phyloP scores from a whole-genome alignment of 345 rosid genomes.

The Garcia nutans region DNA sequence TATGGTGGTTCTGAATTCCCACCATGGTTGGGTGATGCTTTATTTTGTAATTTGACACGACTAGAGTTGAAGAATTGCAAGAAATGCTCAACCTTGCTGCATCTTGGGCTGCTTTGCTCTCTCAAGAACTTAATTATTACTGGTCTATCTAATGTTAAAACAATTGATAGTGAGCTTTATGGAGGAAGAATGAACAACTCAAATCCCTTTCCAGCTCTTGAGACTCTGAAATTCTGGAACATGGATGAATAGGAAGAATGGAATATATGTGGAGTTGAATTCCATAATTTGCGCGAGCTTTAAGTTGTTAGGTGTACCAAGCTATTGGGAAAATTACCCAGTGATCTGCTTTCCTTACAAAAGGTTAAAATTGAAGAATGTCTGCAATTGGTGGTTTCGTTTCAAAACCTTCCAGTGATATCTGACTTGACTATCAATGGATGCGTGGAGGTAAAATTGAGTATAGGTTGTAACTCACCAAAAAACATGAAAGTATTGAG shows the following conservation, averaged over 20 bases:
- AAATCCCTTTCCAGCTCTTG: constrained; percentile 7
- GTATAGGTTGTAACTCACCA: neutral
- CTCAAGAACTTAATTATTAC: no score
- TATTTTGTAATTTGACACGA: no score
- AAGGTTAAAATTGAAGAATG: neutral
- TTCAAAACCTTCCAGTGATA: constrained; percentile 7
- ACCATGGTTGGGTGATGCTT: no score
- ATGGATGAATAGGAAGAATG: constrained; percentile 38
- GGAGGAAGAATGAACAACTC: no score
- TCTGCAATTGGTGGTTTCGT: neutral
- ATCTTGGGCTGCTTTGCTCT: no score
- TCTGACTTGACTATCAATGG: neutral
- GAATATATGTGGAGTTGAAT: constrained; percentile 30
- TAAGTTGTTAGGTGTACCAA: constrained; percentile 23
- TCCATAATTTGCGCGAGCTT: constrained; percentile 35
- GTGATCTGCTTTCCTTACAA: constrained; percentile 16
- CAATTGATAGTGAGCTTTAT: no score
- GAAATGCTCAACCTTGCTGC: no score
- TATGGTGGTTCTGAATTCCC: no score
- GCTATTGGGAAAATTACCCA: constrained; percentile 24
- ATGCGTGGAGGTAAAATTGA: neutral
- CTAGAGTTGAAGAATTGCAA: no score
- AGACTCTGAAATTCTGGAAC: constrained; percentile 14
- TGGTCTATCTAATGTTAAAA: no score
- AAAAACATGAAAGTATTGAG: neutral